Percentiles rank a stretch among this genome's conserved stretches.
phyloP scores from a whole-genome alignment of 257 asterid genomes.

The Coffea eugenioides region DNA sequence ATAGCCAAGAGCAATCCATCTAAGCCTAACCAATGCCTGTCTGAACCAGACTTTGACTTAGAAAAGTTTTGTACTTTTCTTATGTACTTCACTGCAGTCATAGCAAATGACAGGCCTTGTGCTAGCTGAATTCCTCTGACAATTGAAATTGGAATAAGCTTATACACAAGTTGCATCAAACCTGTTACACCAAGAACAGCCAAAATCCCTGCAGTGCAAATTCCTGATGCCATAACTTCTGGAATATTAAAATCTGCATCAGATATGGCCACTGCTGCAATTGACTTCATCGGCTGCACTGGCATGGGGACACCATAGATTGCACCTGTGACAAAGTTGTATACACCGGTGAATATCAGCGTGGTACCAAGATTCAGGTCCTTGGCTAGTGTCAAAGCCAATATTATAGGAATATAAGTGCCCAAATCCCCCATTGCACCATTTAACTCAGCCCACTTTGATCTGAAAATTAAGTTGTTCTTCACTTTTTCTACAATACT shows the following conservation, averaged over 20 bases:
- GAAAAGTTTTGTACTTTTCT: conserved; percentile 50
- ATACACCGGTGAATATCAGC: conserved; percentile 64
- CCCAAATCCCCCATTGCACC: conserved; percentile 93
- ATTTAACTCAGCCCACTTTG: conserved; percentile 67
- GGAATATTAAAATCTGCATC: conserved; percentile 54
- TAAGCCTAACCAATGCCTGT: conserved; percentile 68
- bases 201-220: conserved; percentile 58
- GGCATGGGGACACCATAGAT: conserved; percentile 83
- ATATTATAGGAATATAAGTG: conserved; percentile 64
- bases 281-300: conserved; percentile 84
- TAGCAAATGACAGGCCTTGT: conserved; percentile 72
- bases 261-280: conserved; percentile 78
- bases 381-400: conserved; percentile 65
- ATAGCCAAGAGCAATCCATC: conserved; percentile 71
- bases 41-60: conserved; percentile 47
- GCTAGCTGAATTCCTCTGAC: conserved; percentile 85
- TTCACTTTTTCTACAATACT: conserved; percentile 30
- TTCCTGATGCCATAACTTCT: conserved; percentile 83
- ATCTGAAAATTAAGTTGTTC: conserved; percentile 42
- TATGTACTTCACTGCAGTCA: conserved; percentile 70
- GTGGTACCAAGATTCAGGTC: conserved; percentile 76
- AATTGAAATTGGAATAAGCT: conserved; percentile 58
- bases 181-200: conserved; percentile 57
- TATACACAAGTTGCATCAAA: conserved; percentile 60
- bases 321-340: conserved; percentile 63